Evolutionary conservation across 2,329 filamentous ascomycete species (phyloP).

Genomic region (Aureobasidium leucospermi): DNA sequence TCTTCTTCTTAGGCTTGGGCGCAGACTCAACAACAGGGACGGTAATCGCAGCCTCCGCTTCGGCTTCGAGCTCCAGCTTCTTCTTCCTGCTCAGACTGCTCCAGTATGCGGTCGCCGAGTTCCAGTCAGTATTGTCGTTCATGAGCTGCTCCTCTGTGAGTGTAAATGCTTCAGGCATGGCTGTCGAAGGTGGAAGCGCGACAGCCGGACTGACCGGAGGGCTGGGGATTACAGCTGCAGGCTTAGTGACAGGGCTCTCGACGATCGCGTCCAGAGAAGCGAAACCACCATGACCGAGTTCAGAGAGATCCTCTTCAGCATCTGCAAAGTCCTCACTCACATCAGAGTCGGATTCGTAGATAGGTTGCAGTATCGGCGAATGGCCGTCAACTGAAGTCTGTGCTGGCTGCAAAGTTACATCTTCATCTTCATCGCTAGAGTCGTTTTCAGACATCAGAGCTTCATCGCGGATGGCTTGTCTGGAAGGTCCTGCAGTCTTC

Average conservation of each 20-base stretch:
- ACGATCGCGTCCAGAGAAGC: conserved; percentile 67
- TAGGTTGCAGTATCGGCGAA: conserved; percentile 10
- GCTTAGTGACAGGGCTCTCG: conserved; percentile 44
- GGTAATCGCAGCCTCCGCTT: conserved; percentile 34
- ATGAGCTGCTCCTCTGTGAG: neutral
- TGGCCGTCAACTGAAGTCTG: neutral
- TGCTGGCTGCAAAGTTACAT: neutral
- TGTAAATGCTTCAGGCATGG: conserved; percentile 11
- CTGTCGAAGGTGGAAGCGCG: conserved; percentile 2
- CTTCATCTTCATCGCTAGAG: conserved; percentile 12
- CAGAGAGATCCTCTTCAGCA: conserved; percentile 65
- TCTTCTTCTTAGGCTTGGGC: conserved; percentile 36
- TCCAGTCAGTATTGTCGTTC: conserved; percentile 50
- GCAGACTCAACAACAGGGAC: conserved; percentile 36
- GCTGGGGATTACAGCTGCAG: conserved; percentile 8
- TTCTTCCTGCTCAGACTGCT: conserved; percentile 56
- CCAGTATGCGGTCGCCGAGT: conserved; percentile 63
- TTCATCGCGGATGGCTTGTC: neutral
- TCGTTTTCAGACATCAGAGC: conserved; percentile 1
- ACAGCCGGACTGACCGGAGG: conserved; percentile 23
- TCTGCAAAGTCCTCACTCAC: conserved; percentile 63
- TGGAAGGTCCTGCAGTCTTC: neutral
- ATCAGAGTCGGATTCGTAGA: conserved; percentile 30
- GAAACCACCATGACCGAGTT: conserved; percentile 60
- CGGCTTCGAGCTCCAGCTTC: conserved; percentile 54